Percentiles rank a stretch among this genome's conserved stretches.
Conservation (phyloP, 1,139 yeast genomes). For the Candida anutae region DNA sequence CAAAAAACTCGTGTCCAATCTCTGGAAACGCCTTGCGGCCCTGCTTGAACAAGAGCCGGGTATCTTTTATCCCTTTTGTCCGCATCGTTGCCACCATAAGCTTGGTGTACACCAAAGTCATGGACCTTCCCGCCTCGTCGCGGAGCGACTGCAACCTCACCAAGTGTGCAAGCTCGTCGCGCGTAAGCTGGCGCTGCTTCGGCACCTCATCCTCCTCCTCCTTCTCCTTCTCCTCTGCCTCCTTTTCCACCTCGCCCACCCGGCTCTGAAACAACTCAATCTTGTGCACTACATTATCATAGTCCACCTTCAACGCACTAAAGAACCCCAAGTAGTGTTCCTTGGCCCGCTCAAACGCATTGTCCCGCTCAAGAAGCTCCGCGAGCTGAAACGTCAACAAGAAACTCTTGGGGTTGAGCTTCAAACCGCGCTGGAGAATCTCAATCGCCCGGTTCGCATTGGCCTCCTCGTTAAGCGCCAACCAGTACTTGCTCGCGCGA, state of each 20-base stretch:
- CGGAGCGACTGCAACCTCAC: conserved; percentile 13
- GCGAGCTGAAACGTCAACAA: conserved; percentile 61
- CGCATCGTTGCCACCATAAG: conserved; percentile 58
- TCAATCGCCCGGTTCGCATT: conserved; percentile 26
- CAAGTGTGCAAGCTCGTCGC: conserved; percentile 20
- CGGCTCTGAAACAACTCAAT: conserved; percentile 18
- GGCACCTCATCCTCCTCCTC: conserved; percentile 6
- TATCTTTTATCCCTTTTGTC: conserved; percentile 60
- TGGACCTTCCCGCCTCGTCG: conserved; percentile 22
- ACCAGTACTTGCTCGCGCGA: conserved; percentile 38
- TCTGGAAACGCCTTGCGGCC: conserved; percentile 43
- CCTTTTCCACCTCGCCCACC: conserved; percentile 4
- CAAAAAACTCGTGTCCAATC: conserved; percentile 68
- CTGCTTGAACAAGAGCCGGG: conserved; percentile 59
- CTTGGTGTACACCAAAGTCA: conserved; percentile 46
- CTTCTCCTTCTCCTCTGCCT: conserved; percentile 10
- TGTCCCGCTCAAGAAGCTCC: conserved; percentile 60
- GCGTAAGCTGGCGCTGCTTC: conserved; percentile 17
- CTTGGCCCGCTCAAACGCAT: conserved; percentile 45
- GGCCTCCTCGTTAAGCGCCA: conserved; percentile 26
- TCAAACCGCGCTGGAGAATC: conserved; percentile 47
- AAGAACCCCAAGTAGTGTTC: conserved; percentile 46
- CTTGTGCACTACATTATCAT: conserved; percentile 15
- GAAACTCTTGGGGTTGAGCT: conserved; percentile 66
- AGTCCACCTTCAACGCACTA: conserved; percentile 26